phyloP scores from a whole-genome alignment of 169 alveolate species.

The Plasmodium coatneyi region DNA sequence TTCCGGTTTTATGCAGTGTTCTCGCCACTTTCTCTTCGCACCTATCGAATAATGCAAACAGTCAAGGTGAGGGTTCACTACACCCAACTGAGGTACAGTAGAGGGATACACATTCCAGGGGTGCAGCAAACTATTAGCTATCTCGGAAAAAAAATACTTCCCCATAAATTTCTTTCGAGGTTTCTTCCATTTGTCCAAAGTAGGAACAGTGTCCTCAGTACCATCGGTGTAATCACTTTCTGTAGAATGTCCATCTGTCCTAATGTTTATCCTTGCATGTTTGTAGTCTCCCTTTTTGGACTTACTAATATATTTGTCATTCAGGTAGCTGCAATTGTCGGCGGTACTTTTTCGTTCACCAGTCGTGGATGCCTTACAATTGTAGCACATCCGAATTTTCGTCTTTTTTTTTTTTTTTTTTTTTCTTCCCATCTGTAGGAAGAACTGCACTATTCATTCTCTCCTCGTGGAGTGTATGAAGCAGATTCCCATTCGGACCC shows the following conservation, averaged over 20 bases:
- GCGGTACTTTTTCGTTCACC: not conserved
- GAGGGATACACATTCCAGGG: conserved; percentile 5
- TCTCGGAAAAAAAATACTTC: conserved; percentile 56
- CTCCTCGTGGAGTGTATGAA: not conserved
- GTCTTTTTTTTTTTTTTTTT: not conserved
- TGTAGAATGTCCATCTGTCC: not conserved
- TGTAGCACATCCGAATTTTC: not conserved
- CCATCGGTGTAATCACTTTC: conserved; percentile 1
- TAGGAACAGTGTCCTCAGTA: not conserved
- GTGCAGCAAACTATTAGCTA: conserved; percentile 13
- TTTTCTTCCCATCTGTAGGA: not conserved
- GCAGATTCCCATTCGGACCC: not conserved
- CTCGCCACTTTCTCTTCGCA: not conserved
- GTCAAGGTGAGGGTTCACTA: not conserved
- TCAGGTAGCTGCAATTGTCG: not conserved
- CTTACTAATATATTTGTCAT: not conserved
- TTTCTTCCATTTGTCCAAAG: not conserved
- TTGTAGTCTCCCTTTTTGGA: conserved; percentile 9
- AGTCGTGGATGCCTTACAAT: not conserved
- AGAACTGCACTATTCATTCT: not conserved
- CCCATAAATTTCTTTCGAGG: conserved; percentile 66
- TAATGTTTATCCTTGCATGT: conserved; percentile 8
- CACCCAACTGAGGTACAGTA: not conserved
- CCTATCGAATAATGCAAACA: not conserved
- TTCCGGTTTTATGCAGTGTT: conserved; percentile 3